Conservation (phyloP, 2,329 filamentous ascomycete genomes). For the Phyllosticta ampelicida region DNA sequence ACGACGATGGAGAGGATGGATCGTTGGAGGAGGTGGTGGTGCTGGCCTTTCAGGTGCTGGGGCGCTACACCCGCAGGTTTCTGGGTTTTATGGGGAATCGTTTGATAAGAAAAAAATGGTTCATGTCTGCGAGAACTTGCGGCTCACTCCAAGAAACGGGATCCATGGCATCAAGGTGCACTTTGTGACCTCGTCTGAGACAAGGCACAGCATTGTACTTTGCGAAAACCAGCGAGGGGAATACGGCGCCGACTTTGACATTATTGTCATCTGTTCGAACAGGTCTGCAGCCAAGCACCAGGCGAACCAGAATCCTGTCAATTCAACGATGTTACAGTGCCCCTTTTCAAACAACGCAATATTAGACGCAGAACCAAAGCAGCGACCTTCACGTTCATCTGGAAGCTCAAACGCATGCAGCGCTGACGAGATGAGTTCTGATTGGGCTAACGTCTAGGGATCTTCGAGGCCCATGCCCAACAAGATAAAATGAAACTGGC, state of each 20-base stretch:
- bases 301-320: background rate
- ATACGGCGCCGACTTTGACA: background rate
- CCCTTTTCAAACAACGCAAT: background rate
- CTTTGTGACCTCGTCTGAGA: background rate
- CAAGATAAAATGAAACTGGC: too few species aligned
- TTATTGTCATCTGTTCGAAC: background rate
- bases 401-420: too few species aligned
- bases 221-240: background rate
- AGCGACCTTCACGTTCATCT: too few species aligned
- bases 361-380: too few species aligned
- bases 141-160: background rate
- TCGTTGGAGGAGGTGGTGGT: background rate
- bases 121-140: background rate
- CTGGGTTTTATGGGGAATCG: slow-evolving; percentile 17
- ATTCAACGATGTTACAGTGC: background rate
- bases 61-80: slow-evolving; percentile 10
- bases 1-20: slow-evolving; percentile 9
- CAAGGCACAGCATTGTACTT: background rate
- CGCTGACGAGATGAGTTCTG: too few species aligned
- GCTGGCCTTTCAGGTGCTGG: slow-evolving; percentile 9
- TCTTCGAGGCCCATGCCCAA: too few species aligned
- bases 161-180: background rate
- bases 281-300: background rate
- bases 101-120: slow-evolving; percentile 28
- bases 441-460: too few species aligned